phyloP scores from a whole-genome alignment of 2,329 filamentous ascomycete genomes.

The Fusarium keratoplasticum region DNA sequence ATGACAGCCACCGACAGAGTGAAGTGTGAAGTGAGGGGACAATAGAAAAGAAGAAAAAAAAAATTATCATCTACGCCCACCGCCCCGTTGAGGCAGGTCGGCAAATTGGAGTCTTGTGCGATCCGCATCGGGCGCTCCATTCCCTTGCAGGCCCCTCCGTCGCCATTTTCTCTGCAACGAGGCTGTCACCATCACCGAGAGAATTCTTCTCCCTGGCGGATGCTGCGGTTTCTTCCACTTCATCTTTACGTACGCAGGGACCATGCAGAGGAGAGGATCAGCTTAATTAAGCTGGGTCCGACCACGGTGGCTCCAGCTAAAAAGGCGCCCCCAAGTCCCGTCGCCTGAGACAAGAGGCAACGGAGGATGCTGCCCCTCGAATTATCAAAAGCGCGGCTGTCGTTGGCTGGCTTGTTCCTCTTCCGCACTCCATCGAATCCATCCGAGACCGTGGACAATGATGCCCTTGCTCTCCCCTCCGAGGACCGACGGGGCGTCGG shows the following conservation, averaged over 20 bases:
- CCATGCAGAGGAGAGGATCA: slow-evolving; percentile 24
- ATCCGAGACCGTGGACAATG: slow-evolving; percentile 9
- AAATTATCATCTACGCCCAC: slow-evolving; percentile 16
- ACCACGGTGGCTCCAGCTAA: slow-evolving; percentile 7
- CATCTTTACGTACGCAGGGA: slow-evolving; percentile 21
- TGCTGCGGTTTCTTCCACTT: slow-evolving; percentile 23
- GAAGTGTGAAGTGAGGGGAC: slow-evolving; percentile 25
- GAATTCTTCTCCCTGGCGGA: slow-evolving; percentile 14
- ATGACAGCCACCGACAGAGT: slow-evolving; percentile 30
- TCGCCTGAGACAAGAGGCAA: slow-evolving; percentile 34
- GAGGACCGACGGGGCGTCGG: slow-evolving; percentile 23
- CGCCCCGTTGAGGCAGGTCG: slow-evolving; percentile 26
- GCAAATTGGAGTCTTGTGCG: slow-evolving; percentile 33
- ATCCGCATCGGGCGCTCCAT: slow-evolving; percentile 31
- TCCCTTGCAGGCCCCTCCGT: slow-evolving; percentile 21
- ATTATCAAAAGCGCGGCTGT: slow-evolving; percentile 35
- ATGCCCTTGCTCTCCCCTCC: slow-evolving; percentile 31
- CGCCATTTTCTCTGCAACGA: slow-evolving; percentile 37
- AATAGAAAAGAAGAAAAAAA: slow-evolving; percentile 20
- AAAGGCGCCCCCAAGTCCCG: slow-evolving; percentile 9
- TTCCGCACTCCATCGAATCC: slow-evolving; percentile 20
- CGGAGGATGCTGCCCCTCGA: slow-evolving; percentile 23
- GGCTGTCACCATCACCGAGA: slow-evolving; percentile 27
- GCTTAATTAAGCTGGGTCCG: slow-evolving; percentile 34
- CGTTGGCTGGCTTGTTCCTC: slow-evolving; percentile 29